These are phyloP conservation scores for Candida tropicalis DNA, from an alignment of 1,139 yeast genomes.

Conservation along the genomic window DNA sequence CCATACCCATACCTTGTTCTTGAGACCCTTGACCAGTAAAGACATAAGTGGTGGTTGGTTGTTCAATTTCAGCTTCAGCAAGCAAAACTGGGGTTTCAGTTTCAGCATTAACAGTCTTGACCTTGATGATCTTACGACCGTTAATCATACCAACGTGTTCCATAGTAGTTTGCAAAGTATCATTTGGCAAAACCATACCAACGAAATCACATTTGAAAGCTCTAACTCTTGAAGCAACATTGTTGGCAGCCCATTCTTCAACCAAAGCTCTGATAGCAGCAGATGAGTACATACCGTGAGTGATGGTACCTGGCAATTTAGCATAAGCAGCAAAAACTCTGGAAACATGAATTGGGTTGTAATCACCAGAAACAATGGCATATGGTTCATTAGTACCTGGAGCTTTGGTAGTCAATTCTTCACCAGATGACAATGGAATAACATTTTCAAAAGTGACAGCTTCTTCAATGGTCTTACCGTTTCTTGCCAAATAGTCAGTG, in stretches of 20 bases:
- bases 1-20: conserved; percentile 99
- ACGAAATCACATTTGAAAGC: conserved; percentile 90
- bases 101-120: conserved; percentile 83
- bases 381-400: conserved; percentile 92
- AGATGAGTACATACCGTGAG: conserved; percentile 98
- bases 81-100: conserved; percentile 74
- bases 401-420: conserved; percentile 71
- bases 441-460: conserved; percentile 88
- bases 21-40: conserved; percentile 99
- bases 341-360: conserved; percentile 96
- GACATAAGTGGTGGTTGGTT: conserved; percentile 94
- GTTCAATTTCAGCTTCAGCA: conserved; percentile 99
- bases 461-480: conserved; percentile 93
- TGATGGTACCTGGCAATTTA: conserved; percentile 92
- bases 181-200: conserved; percentile 98
- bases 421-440: conserved; percentile 83
- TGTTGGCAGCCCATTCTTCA: conserved; percentile 98
- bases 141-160: conserved; percentile 99
- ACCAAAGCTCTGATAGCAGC: conserved; percentile 94
- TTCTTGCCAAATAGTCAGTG: conserved; percentile 86
- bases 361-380: conserved; percentile 97
- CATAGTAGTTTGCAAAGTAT: conserved; percentile 80
- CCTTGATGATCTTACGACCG: conserved; percentile 96
- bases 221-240: conserved; percentile 92
- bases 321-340: conserved; percentile 94